Evolutionary conservation across 2,329 filamentous ascomycete species (phyloP), one percentile per base, ranked within the genome.

Genomic region (Pyrenophora teres): DNA sequence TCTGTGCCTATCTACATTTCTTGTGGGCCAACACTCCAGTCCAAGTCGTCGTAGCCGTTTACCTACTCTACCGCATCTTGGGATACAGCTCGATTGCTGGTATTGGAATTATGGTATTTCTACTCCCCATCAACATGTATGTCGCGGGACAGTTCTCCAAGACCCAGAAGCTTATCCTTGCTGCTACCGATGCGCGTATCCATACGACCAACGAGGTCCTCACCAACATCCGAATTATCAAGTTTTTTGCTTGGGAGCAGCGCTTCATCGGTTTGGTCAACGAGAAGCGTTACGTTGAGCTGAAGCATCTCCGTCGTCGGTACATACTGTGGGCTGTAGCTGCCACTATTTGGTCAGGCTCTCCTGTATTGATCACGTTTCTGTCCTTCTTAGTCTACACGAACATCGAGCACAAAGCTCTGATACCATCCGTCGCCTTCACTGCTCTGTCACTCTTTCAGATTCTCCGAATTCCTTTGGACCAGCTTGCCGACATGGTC

Each of bases 151-250:
- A 87, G 38, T 99, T 99, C 76, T 87, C 87, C 61, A 83, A 82
- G 45, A 90, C 91, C 2, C 94, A 97, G 70, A 96, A 96, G 77
- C 84, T 86, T 60, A 97, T 99, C 66, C 86, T 97, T 77, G 85
- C 89, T 45, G 92, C 92, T 16, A 99, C 94, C 3, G 94, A 99
- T 75, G 94, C 94, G 68, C 87, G 94, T 46, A 97, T 99, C 57
- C 90, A 97, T 69, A 88, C 92, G 4, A 99, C 94, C 4, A 99
- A 99, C 71, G 94, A 99, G 74, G 89, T 97, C 6, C 80, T 99
- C 23, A 92, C 96, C 69, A 99, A 97, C 66, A 97, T 99, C 60
- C 87, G 94, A 44, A 97, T 99, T 71, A 97, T 99, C 83, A 99
- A 99, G 72, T 99, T 94, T 74, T 99, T 99, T 71, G 93, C 94